Evolutionary conservation across 352 stramenopile species (phyloP), one percentile per base, ranked within the genome.

Genomic region (Globisporangium recalcitrans): DNA sequence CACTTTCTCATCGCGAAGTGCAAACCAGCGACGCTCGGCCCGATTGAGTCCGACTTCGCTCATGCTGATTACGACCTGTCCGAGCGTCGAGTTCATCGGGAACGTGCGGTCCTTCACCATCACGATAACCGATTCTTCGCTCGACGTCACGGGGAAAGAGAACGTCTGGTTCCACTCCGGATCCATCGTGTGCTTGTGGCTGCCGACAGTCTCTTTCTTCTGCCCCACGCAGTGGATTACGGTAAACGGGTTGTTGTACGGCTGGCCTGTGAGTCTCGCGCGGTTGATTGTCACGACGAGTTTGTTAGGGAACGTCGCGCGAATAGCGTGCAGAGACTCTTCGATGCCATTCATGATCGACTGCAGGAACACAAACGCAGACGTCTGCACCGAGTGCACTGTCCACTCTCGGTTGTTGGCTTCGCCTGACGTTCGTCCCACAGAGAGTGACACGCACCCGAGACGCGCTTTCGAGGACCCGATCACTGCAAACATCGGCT

Each of bases 131-230:
- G 72, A 69, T 4, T 87, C 82, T 55, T 90, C 76, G 40, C 74
- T 90, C 13, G 81, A 87, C 14, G 79, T 91, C 8, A 95, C 87
- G 0, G 87, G 87, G 48, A 95, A 95, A 8, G 85, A 93, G 53
- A 95, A 95, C 0, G 87, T 94, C 54, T 95, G 87, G 60, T 95
- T 95, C 87, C 87, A 95, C 66, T 95, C 87, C 0, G 87, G 87
- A 26, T 95, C 85, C 87, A 95, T 95, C 44, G 85, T 95, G 63
- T 94, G 86, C 49, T 90, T 90, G 68, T 95, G 83, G 57, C 84
- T 94, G 27, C 85, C 85, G 13, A 91, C 82, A 0, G 87, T 95
- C 62, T 94, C 87, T 32, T 92, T 94, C 73, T 94, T 94, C 67
- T 95, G 87, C 0, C 85, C 80, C 0, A 89, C 82, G 21, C 87